Evolutionary conservation across 2,329 filamentous ascomycete species (phyloP).

Genomic region (Pezicula rhizophila): DNA sequence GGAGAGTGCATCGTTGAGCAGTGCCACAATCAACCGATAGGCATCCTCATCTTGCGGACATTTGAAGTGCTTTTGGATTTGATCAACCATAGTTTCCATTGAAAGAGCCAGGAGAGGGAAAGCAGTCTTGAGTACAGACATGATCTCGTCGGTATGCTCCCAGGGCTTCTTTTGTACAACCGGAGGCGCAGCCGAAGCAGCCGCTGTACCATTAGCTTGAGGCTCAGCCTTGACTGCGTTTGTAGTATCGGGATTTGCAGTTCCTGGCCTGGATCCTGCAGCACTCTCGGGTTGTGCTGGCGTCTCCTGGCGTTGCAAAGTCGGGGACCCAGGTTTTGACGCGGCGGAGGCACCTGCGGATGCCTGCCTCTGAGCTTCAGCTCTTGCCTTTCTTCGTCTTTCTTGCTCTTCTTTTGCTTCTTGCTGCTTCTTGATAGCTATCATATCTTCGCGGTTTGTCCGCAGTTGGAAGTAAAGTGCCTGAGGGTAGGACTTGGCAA

Average conservation of each 20-base stretch:
- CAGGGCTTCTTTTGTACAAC: slow-evolving; percentile 61
- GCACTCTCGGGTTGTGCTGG: slow-evolving; percentile 19
- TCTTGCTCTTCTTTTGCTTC: slow-evolving; percentile 61
- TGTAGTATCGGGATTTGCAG: slow-evolving; percentile 35
- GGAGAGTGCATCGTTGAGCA: slow-evolving; percentile 90
- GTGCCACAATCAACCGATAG: slow-evolving; percentile 91
- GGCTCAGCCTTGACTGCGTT: slow-evolving; percentile 24
- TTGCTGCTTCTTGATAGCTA: slow-evolving; percentile 83
- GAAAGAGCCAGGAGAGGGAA: slow-evolving; percentile 93
- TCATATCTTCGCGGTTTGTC: slow-evolving; percentile 90
- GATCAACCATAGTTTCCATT: slow-evolving; percentile 99
- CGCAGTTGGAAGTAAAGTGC: slow-evolving; percentile 92
- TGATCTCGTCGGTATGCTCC: slow-evolving; percentile 95
- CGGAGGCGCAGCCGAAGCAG: slow-evolving; percentile 24
- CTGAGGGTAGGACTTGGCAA: slow-evolving; percentile 94
- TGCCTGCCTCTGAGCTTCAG: slow-evolving; percentile 24
- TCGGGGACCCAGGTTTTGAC: slow-evolving; percentile 26
- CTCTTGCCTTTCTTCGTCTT: slow-evolving; percentile 30
- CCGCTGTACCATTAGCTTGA: slow-evolving; percentile 31
- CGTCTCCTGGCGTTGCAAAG: slow-evolving; percentile 19
- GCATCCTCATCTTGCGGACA: slow-evolving; percentile 97
- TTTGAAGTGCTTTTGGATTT: slow-evolving; percentile 99
- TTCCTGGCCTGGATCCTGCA: slow-evolving; percentile 32
- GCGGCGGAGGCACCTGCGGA: slow-evolving; percentile 15
- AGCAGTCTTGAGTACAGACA: slow-evolving; percentile 90